Percentiles rank a stretch among this genome's conserved stretches.
phyloP scores from a whole-genome alignment of 2,329 filamentous ascomycete genomes.

The Cladosporium sphaerospermum region DNA sequence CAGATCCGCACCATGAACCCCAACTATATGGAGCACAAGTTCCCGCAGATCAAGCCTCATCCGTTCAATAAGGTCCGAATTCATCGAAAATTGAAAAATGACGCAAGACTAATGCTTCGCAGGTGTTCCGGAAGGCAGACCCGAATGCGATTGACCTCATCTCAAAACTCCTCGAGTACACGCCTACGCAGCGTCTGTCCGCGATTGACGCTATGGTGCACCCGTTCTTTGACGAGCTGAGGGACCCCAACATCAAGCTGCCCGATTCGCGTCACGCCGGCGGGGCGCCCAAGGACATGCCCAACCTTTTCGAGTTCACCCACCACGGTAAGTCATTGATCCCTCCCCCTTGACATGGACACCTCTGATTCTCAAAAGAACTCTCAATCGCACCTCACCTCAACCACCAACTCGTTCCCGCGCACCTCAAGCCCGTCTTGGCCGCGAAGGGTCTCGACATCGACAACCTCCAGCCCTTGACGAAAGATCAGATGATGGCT shows the following conservation, averaged over 20 bases:
- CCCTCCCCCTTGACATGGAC: constrained; percentile 14
- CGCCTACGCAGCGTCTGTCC: constrained; percentile 86
- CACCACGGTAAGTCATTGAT: constrained; percentile 66
- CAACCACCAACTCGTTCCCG: constrained; percentile 81
- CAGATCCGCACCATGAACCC: constrained; percentile 99
- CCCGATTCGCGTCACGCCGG: constrained; percentile 90
- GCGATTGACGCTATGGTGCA: constrained; percentile 97
- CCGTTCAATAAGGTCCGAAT: constrained; percentile 79
- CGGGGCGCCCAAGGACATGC: constrained; percentile 72
- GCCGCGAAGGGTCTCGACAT: constrained; percentile 75
- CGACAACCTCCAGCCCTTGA: constrained; percentile 84
- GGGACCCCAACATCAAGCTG: constrained; percentile 82
- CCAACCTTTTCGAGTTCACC: constrained; percentile 85
- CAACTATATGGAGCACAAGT: constrained; percentile 99
- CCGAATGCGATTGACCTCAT: constrained; percentile 91
- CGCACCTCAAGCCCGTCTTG: constrained; percentile 70
- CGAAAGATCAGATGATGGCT: constrained; percentile 95
- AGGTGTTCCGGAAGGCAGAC: constrained; percentile 95
- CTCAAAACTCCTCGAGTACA: constrained; percentile 90
- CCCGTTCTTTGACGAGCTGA: constrained; percentile 95
- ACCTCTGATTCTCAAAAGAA: constrained; percentile 50
- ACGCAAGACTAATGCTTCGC: constrained; percentile 3
- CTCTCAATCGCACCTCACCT: constrained; percentile 88
- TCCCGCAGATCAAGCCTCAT: constrained; percentile 98
- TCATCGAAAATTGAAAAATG: background rate